Conservation (phyloP, 2,329 filamentous ascomycete genomes). For the Diplodia scrobiculata region DNA sequence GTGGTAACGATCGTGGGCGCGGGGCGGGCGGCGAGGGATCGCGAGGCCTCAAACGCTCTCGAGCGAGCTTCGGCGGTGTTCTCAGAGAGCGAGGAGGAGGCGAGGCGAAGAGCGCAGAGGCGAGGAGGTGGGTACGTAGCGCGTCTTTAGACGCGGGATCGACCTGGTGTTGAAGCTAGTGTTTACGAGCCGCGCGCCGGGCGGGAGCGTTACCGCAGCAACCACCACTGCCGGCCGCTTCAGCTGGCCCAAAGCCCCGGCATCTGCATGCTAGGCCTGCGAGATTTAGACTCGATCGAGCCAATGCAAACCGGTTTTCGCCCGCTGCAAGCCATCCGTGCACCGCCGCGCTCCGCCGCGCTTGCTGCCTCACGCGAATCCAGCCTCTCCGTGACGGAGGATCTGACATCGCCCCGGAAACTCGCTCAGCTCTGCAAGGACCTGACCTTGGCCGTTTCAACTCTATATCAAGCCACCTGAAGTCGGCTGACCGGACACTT, state of each 20-base stretch:
- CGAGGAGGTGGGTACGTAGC: slow-evolving; percentile 16
- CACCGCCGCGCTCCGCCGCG: slow-evolving; percentile 13
- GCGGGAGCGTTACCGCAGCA: slow-evolving; percentile 20
- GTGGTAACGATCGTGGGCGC: slow-evolving; percentile 15
- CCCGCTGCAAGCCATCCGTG: slow-evolving; percentile 22
- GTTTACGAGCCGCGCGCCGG: slow-evolving; percentile 8
- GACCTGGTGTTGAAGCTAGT: slow-evolving; percentile 19
- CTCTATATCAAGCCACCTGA: not conserved
- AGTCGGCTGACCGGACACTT: not conserved
- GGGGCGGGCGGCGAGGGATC: not conserved
- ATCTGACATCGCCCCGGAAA: slow-evolving; percentile 17
- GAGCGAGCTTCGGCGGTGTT: not conserved
- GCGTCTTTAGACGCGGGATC: slow-evolving; percentile 26
- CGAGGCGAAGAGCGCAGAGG: not conserved
- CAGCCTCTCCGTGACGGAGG: slow-evolving; percentile 1
- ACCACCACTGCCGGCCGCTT: not conserved
- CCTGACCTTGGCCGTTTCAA: not conserved
- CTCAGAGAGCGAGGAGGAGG: slow-evolving; percentile 10
- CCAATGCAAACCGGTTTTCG: slow-evolving; percentile 24
- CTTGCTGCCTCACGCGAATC: slow-evolving; percentile 12
- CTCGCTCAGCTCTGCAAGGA: slow-evolving; percentile 24
- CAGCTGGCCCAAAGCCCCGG: slow-evolving; percentile 10
- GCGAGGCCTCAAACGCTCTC: not conserved
- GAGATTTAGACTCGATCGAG: slow-evolving; percentile 20
- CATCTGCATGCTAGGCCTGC: slow-evolving; percentile 5